phyloP scores from a whole-genome alignment of 1,284 basidiomycete species.

The Ceratobasidium sp. region DNA sequence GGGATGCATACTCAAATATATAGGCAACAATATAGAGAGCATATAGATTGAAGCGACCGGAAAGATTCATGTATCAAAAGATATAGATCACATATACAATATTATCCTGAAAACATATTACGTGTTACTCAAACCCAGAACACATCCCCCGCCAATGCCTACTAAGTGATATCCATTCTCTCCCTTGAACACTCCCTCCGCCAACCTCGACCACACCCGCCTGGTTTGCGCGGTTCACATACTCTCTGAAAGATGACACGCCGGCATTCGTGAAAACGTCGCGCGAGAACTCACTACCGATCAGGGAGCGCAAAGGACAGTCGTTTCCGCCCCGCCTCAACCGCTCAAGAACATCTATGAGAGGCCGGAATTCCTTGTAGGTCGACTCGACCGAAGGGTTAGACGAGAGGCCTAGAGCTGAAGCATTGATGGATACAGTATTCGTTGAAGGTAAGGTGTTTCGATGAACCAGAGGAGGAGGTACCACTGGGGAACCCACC shows the following conservation, averaged over 20 bases:
- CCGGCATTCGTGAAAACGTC: not conserved
- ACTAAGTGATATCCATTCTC: constrained; percentile 31
- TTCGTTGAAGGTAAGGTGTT: not conserved
- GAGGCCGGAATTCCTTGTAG: not conserved
- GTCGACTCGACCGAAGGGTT: constrained; percentile 4
- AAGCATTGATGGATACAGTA: not conserved
- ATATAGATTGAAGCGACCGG: no score
- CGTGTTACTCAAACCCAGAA: not conserved
- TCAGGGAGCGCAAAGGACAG: constrained; percentile 14
- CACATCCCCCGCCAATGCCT: constrained; percentile 10
- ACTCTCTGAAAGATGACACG: constrained; percentile 20
- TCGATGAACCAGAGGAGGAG: constrained; percentile 9
- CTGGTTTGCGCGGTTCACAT: constrained; percentile 8
- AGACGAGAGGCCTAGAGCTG: not conserved
- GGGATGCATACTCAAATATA: no score
- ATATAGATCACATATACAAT: not conserved
- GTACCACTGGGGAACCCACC: not conserved
- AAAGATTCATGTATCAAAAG: not conserved
- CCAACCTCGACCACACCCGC: constrained; percentile 28
- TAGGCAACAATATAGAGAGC: no score
- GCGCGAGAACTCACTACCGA: constrained; percentile 17
- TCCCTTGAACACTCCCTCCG: constrained; percentile 22
- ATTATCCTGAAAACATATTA: not conserved
- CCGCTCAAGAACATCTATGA: constrained; percentile 22
- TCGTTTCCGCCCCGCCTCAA: constrained; percentile 1